phyloP scores from a whole-genome alignment of 441 rosid species.

The Erodium trifolium region DNA sequence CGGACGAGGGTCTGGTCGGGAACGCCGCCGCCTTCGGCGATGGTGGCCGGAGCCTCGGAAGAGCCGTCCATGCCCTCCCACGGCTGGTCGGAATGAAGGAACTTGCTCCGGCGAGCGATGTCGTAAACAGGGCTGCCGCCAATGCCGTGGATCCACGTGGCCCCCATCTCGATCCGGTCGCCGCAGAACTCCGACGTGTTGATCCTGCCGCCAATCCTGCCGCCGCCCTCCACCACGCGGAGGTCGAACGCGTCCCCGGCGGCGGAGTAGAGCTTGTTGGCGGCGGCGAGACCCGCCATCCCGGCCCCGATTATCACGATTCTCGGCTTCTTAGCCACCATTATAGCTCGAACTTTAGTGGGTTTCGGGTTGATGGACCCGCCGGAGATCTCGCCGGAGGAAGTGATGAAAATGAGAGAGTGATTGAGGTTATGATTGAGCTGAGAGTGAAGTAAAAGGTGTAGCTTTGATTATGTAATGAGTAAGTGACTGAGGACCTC shows the following conservation, averaged over 20 bases:
- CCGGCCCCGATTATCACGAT: slow-evolving; percentile 91
- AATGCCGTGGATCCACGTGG: slow-evolving; percentile 97
- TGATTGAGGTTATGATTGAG: too few relatives aligned
- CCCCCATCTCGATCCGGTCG: slow-evolving; percentile 91
- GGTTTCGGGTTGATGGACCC: too few relatives aligned
- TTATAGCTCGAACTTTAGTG: slow-evolving; percentile 7
- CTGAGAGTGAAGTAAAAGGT: too few relatives aligned
- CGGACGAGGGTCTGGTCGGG: slow-evolving; percentile 40
- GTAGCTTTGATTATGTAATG: not conserved
- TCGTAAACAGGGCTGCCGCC: slow-evolving; percentile 75
- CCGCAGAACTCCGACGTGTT: slow-evolving; percentile 79
- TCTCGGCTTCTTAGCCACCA: slow-evolving; percentile 82
- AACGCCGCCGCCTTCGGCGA: slow-evolving; percentile 75
- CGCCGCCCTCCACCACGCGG: slow-evolving; percentile 78
- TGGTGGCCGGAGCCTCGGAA: slow-evolving; percentile 39
- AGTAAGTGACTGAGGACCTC: too few relatives aligned
- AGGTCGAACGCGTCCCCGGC: slow-evolving; percentile 52
- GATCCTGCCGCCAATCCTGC: slow-evolving; percentile 86
- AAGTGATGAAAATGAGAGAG: too few relatives aligned
- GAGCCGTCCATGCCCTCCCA: slow-evolving; percentile 95
- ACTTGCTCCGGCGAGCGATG: slow-evolving; percentile 59
- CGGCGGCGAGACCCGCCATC: slow-evolving; percentile 95
- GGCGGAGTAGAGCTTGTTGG: slow-evolving; percentile 66
- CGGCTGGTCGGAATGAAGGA: slow-evolving; percentile 61
- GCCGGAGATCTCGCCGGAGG: too few relatives aligned